Evolutionary conservation across 1,284 basidiomycete genomes (phyloP).

Genomic region (Austroboletus niveus): DNA sequence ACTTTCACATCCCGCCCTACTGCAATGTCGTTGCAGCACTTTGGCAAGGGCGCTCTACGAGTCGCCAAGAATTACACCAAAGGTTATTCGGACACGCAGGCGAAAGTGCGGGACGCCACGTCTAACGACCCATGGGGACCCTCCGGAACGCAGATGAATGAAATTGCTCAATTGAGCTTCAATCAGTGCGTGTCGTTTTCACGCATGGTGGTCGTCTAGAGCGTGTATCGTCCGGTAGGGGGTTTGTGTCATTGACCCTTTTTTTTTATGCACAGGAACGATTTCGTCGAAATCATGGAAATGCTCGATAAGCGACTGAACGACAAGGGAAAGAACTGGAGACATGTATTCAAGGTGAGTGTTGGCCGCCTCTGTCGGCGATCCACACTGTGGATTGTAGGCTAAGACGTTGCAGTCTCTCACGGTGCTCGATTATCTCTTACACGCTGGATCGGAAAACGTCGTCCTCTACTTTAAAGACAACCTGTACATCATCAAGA

Average conservation of each 20-base stretch:
- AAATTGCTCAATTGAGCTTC: constrained; percentile 95
- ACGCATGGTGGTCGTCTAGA: not conserved
- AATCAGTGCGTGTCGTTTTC: constrained; percentile 75
- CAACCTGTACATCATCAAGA: constrained; percentile 98
- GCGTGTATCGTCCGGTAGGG: not conserved
- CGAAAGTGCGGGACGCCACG: constrained; percentile 97
- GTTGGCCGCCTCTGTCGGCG: not conserved
- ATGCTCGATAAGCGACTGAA: constrained; percentile 99
- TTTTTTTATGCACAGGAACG: constrained; percentile 56
- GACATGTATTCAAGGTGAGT: constrained; percentile 96
- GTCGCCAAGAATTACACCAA: constrained; percentile 96
- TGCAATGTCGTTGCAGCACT: constrained; percentile 54
- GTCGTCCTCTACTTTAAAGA: constrained; percentile 98
- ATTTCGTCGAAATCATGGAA: constrained; percentile 99
- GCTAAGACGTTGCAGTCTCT: constrained; percentile 62
- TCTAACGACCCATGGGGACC: constrained; percentile 99
- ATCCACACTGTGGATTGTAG: not conserved
- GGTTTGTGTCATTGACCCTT: not conserved
- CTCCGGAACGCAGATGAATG: constrained; percentile 98
- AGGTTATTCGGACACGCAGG: constrained; percentile 90
- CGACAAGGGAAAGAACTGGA: constrained; percentile 99
- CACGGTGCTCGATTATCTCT: constrained; percentile 93
- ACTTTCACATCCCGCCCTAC: not conserved
- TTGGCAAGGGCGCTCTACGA: constrained; percentile 78
- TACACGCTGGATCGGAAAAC: constrained; percentile 97